Base-by-base conservation (phyloP, 2,329 filamentous ascomycete genomes). In the Orbilia oligospora region DNA sequence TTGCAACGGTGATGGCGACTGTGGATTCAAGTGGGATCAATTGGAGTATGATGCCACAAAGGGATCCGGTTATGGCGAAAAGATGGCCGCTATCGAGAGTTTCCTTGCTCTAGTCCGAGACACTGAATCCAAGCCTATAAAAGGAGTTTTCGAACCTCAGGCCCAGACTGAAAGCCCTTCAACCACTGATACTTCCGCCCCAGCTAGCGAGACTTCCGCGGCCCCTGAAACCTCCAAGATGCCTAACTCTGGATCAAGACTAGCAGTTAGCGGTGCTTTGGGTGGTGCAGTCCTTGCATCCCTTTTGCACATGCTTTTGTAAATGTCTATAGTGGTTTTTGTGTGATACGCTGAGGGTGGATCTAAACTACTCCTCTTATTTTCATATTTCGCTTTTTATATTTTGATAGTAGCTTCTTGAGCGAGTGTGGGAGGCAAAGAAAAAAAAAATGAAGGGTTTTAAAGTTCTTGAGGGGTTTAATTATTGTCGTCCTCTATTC, bases 61-160 rank as follows among this genome's bases (percentile, higher is more conserved):
- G 41, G 67, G 67, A 18, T 51, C 61, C 9, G 85, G 91, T 3
- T 90, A 90, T 22, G 67, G 67, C 3, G 88, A 90, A 83, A 87
- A 91, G 83, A 89, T 91, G 88, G 88, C 87, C 71, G 90, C 89
- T 0, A 86, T 91, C 49, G 90, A 91, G 84, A 86, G 87, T 0
- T 86, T 92, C 22, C 48, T 77, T 16, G 24, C 73, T 22, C 46
- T 77, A 1, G 12, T 71, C 5, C 46, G 73, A 48, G 44, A 27
- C 10, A 18, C 5, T 9, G 44, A 71, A 49, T n/a, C 56, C 10
- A 48, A 30, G 2, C 38, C 61, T 22, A 44, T 55, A 9, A 67
- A 30, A 9, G 48, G 20, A 4, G 73, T 27, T 8, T 71, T 71
- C 51, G 9, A 56, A 20, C 18, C 56, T 3, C 33, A 61, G 20